A percentile compares a stretch with the other conserved stretches of the same genome.
Conservation (phyloP, 768 basidiomycete genomes). For the Fomitopsis serialis region DNA sequence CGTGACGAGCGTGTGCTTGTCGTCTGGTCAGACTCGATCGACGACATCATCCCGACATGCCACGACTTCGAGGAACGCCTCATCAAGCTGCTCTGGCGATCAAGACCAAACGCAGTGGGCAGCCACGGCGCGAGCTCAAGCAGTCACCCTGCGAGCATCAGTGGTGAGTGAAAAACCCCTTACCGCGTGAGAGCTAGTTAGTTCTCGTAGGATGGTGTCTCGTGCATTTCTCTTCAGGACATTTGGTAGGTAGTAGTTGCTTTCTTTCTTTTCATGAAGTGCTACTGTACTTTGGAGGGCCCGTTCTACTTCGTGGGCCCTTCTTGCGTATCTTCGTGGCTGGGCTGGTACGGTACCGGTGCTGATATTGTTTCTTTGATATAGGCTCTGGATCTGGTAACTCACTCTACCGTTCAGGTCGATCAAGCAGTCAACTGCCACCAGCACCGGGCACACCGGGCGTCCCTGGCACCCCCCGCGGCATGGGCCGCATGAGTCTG, state of each 20-base stretch:
- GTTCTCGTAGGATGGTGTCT: background rate
- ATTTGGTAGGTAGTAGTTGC: background rate
- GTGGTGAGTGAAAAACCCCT: slow-evolving; percentile 9
- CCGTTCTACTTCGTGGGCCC: background rate
- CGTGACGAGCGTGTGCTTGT: slow-evolving; percentile 81
- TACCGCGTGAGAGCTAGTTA: background rate
- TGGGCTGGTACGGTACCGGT: background rate
- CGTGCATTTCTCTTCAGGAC: background rate
- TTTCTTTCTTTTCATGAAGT: background rate
- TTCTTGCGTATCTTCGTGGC: background rate
- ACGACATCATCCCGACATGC: slow-evolving; percentile 58
- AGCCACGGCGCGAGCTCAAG: slow-evolving; percentile 23
- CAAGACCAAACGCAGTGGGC: slow-evolving; percentile 23
- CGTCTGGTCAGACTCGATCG: slow-evolving; percentile 79
- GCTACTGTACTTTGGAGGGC: background rate
- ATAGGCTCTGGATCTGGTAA: slow-evolving; percentile 34
- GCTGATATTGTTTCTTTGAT: slow-evolving; percentile 4
- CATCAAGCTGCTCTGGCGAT: slow-evolving; percentile 52
- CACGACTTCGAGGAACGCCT: slow-evolving; percentile 53
- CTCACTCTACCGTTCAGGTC: slow-evolving; percentile 23
- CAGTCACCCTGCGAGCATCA: slow-evolving; percentile 15
- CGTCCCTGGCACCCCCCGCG: slow-evolving; percentile 22
- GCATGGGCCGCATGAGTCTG: slow-evolving; percentile 18
- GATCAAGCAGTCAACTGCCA: slow-evolving; percentile 11
- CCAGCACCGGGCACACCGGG: slow-evolving; percentile 18